These are phyloP conservation scores for Saturnispora saitoi DNA, from an alignment of 805 yeast genomes.

Conservation along the genomic window DNA sequence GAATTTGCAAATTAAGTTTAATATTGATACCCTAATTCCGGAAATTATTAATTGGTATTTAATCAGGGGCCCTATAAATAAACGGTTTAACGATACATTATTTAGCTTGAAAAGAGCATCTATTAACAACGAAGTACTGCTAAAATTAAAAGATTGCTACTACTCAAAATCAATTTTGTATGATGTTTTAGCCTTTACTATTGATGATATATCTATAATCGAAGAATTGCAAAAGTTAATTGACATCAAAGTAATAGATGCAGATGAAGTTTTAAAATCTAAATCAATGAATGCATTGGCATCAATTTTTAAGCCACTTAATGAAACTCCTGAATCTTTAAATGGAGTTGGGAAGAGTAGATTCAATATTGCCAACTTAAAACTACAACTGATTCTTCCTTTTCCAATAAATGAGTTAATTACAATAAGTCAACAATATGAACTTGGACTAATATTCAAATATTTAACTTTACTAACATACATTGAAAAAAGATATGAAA, in stretches of 20 bases:
- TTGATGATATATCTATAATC: conserved; percentile 17
- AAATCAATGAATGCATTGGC: conserved; percentile 37
- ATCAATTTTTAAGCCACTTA: conserved; percentile 35
- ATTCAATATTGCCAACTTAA: conserved; percentile 39
- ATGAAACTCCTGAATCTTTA: conserved; percentile 12
- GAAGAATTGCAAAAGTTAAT: conserved; percentile 39
- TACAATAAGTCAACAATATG: conserved; percentile 59
- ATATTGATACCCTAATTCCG: background rate
- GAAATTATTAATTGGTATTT: conserved; percentile 3
- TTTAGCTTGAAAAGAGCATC: background rate
- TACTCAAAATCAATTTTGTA: background rate
- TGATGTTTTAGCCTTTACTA: conserved; percentile 12
- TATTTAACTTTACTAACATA: conserved; percentile 57
- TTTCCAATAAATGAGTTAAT: conserved; percentile 79
- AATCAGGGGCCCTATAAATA: conserved; percentile 4
- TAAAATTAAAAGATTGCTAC: background rate
- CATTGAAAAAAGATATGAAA: conserved; percentile 49
- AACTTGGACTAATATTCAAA: conserved; percentile 75
- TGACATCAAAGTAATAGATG: conserved; percentile 46
- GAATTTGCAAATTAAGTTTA: background rate
- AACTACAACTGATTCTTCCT: conserved; percentile 57
- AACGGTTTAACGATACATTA: background rate
- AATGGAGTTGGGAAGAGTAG: conserved; percentile 2
- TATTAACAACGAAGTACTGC: background rate
- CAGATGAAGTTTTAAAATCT: conserved; percentile 41